phyloP scores from a whole-genome alignment of 495 filamentous ascomycete genomes.

The Podospora comata region DNA sequence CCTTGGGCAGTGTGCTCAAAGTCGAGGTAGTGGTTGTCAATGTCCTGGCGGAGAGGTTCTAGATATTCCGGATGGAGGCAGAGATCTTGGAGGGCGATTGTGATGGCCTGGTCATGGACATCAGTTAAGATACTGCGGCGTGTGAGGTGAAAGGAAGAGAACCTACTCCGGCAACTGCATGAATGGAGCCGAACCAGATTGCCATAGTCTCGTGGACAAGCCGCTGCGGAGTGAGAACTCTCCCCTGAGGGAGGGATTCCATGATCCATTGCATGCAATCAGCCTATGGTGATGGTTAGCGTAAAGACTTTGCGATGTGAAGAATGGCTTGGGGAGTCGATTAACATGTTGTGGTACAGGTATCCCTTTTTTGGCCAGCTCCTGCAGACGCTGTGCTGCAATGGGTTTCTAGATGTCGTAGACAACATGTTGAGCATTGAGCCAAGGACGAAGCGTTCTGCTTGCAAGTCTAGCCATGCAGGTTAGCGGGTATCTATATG shows the following conservation, averaged over 20 bases:
- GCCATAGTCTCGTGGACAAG: conserved; percentile 19
- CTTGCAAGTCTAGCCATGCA: background rate
- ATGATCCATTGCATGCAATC: conserved; percentile 39
- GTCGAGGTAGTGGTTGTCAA: background rate
- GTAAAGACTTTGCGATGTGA: background rate
- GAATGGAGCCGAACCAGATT: background rate
- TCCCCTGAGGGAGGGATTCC: conserved; percentile 25
- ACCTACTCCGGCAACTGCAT: background rate
- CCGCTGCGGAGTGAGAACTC: conserved; percentile 20
- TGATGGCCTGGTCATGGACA: conserved; percentile 22
- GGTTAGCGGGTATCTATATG: background rate
- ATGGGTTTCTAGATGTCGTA: conserved; percentile 18
- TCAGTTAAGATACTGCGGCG: too few relatives aligned
- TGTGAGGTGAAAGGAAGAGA: background rate
- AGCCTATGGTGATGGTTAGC: background rate
- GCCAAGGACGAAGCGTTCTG: background rate
- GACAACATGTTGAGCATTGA: conserved; percentile 16
- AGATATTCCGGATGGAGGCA: conserved; percentile 33
- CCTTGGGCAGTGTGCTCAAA: conserved; percentile 15
- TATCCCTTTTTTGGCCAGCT: conserved; percentile 5
- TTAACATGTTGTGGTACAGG: conserved; percentile 23
- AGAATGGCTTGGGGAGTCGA: background rate
- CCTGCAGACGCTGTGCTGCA: conserved; percentile 12
- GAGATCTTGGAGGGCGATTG: conserved; percentile 34
- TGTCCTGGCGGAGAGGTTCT: conserved; percentile 21